Conservation (phyloP, 148 eudicot genomes). For the Dianthus caryophyllus region DNA sequence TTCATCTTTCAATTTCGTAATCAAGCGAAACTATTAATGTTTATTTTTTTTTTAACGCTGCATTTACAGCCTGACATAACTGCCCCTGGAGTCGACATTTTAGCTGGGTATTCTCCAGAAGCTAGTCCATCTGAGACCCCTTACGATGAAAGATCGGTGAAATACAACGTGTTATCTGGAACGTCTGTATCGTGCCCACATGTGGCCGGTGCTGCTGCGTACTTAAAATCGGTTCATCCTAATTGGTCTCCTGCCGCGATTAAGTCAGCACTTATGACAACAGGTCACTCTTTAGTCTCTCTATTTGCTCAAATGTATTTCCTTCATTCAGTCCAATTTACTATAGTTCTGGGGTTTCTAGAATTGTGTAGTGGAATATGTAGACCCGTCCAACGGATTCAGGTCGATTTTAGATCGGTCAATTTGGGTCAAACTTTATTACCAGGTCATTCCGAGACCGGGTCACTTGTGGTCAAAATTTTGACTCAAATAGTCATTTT, state of each 20-base stretch:
- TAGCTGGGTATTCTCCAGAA: constrained; percentile 41
- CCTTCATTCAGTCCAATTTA: too few species aligned
- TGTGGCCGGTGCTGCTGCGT: constrained; percentile 50
- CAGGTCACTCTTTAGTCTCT: constrained; percentile 30
- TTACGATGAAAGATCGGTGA: constrained; percentile 28
- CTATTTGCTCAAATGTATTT: too few species aligned
- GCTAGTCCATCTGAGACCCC: constrained; percentile 26
- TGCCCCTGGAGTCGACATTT: constrained; percentile 62
- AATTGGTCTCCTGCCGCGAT: constrained; percentile 66
- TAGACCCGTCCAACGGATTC: too few species aligned
- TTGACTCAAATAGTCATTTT: too few species aligned
- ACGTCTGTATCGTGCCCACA: constrained; percentile 74
- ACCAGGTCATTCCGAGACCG: too few species aligned
- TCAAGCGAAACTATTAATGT: background rate
- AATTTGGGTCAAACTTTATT: too few species aligned
- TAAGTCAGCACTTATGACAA: constrained; percentile 65
- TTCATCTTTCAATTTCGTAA: background rate
- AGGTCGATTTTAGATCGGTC: too few species aligned
- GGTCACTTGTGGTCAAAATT: too few species aligned
- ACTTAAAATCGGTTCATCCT: constrained; percentile 49
- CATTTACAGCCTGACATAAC: constrained; percentile 51
- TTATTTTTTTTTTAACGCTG: background rate
- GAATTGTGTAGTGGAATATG: too few species aligned
- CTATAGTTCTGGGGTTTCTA: background rate
- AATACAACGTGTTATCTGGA: constrained; percentile 40